phyloP scores from a whole-genome alignment of 2,329 filamentous ascomycete genomes.

The Pezizomycotina sp. region DNA sequence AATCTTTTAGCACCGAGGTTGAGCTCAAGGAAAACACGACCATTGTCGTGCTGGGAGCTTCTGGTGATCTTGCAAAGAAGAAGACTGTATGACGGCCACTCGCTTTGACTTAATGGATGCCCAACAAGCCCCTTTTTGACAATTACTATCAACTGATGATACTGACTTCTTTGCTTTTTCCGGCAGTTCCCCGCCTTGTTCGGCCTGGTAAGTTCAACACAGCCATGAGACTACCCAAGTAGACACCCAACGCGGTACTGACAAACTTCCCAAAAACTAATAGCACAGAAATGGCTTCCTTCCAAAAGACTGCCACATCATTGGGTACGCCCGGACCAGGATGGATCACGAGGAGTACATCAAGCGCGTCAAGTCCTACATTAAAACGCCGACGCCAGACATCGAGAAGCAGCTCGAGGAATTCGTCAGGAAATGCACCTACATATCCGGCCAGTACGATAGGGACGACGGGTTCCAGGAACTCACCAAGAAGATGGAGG shows the following conservation, averaged over 20 bases:
- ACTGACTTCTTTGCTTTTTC: conserved; percentile 6
- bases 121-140: not conserved
- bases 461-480: conserved; percentile 83
- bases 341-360: conserved; percentile 97
- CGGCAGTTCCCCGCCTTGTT: conserved; percentile 85
- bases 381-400: conserved; percentile 96
- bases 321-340: conserved; percentile 98
- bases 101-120: conserved; percentile 1
- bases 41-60: conserved; percentile 91
- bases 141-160: conserved; percentile 13
- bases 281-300: conserved; percentile 99
- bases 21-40: conserved; percentile 98
- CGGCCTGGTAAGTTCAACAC: conserved; percentile 58
- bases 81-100: conserved; percentile 60
- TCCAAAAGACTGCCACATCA: conserved; percentile 85
- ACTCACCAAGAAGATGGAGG: conserved; percentile 69
- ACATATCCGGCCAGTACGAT: conserved; percentile 95
- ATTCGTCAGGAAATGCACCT: conserved; percentile 76
- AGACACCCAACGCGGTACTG: not conserved
- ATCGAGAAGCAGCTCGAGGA: conserved; percentile 87
- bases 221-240: conserved; percentile 17
- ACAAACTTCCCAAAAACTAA: conserved; percentile 17
- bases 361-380: conserved; percentile 87
- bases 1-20: conserved; percentile 44
- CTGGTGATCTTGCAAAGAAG: conserved; percentile 97